Evolutionary conservation across 2,329 filamentous ascomycete species (phyloP), one percentile per base, ranked within the genome.

Genomic region (Fusarium agapanthi): DNA sequence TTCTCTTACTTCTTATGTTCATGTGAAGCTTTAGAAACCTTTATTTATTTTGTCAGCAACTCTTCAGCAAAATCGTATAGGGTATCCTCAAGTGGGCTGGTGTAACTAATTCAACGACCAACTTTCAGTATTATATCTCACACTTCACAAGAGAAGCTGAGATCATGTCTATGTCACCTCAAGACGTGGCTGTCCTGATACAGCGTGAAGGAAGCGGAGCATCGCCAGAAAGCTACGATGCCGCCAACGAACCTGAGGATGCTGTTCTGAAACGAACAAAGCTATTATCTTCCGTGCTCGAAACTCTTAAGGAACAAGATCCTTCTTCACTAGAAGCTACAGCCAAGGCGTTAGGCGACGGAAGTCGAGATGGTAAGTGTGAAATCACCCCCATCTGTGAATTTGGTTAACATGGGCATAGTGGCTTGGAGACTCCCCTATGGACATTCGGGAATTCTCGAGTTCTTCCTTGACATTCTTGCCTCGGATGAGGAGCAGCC

Each of bases 371-470:
- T 76, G 84, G 88, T 89, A 75, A 83, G 86, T 79, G 86, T 79
- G 11, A 6, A 7, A 22, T 5, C 5, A 3, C 6, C 4, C 6
- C 16, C 2, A 1, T 9, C n/a, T 34, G 20, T 7, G 3, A 7
- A 51, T 10, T 24, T 14, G 57, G 57, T 58, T 69, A n/a, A 67
- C 51, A 11, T 28, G 18, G 12, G 12, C 7, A 32, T 24, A 90
- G 89, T 84, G 44, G 83, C 84, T 50, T 91, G 89, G 88, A 84
- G 90, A 63, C 74, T 84, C 30, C 86, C 89, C 0, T 80, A 89
- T 15, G 89, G 89, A 12, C 84, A 88, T 34, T 89, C 89, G 0
- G 88, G 88, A 5, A 80, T 91, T 37, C 78, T 91, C 14, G 83
- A 85, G 26, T 88, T 90, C 79, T 89, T 89, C 73, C 81, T 90